A percentile compares a stretch with the other conserved stretches of the same genome.
Conservation (phyloP, 2,329 filamentous ascomycete genomes). For the Trichoderma atroviride region DNA sequence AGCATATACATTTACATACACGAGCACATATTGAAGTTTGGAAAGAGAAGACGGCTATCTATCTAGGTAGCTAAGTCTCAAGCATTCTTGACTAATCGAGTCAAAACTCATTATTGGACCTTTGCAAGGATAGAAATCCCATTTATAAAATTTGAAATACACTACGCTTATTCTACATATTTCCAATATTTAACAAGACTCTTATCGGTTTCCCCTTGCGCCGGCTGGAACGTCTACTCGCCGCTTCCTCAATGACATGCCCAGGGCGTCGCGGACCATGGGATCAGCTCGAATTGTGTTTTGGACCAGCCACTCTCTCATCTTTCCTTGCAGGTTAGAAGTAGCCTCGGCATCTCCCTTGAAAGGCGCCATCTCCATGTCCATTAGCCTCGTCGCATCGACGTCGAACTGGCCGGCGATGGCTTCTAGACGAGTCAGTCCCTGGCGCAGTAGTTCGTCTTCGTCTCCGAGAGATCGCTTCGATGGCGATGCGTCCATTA, state of each 20-base stretch:
- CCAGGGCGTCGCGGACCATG: conserved; percentile 80
- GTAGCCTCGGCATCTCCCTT: conserved; percentile 68
- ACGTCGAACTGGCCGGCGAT: conserved; percentile 62
- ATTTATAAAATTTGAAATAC: not conserved
- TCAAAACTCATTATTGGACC: not conserved
- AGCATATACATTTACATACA: not conserved
- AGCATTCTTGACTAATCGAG: not conserved
- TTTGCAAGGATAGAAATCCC: not conserved
- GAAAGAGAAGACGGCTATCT: not conserved
- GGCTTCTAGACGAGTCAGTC: conserved; percentile 67
- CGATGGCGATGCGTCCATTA: conserved; percentile 42
- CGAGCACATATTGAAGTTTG: not conserved
- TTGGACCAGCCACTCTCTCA: conserved; percentile 86
- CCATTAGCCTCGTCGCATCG: conserved; percentile 72
- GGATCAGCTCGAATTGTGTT: conserved; percentile 79
- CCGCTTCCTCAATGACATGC: conserved; percentile 64
- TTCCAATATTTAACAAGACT: not conserved
- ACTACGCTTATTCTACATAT: not conserved
- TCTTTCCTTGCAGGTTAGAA: conserved; percentile 62
- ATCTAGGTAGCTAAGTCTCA: not conserved
- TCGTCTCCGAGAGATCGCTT: conserved; percentile 41
- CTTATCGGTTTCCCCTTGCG: conserved; percentile 55
- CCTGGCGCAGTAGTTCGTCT: conserved; percentile 59
- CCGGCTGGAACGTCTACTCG: conserved; percentile 65
- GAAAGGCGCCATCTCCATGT: conserved; percentile 81